phyloP scores from a whole-genome alignment of 441 rosid genomes.

The Dalechampia spathulata region DNA sequence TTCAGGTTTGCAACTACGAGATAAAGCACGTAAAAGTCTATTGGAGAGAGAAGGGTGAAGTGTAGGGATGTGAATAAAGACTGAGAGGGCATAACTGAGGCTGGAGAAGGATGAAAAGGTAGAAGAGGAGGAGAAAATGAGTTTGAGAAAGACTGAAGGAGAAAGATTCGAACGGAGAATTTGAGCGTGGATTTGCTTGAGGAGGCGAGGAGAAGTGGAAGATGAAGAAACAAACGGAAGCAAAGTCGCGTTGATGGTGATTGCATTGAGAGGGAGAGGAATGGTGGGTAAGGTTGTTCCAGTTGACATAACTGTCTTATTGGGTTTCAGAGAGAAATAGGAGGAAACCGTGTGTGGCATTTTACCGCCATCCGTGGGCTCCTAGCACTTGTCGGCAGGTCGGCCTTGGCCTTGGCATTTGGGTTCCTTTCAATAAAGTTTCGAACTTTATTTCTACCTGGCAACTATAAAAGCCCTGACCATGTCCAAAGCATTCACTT shows the following conservation, averaged over 20 bases:
- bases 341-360: not conserved
- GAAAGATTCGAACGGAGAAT: slow-evolving; percentile 24
- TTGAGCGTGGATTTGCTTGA: slow-evolving; percentile 42
- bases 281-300: not conserved
- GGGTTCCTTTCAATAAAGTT: not conserved
- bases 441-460: not conserved
- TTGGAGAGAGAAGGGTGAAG: slow-evolving; percentile 21
- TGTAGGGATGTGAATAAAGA: slow-evolving; percentile 27
- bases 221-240: slow-evolving; percentile 17
- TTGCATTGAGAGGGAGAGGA: not conserved
- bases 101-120: slow-evolving; percentile 21
- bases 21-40: slow-evolving; percentile 31
- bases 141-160: slow-evolving; percentile 19
- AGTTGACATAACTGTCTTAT: not conserved
- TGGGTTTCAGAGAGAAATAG: not conserved
- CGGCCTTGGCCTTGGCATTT: no score
- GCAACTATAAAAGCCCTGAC: no score
- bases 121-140: slow-evolving; percentile 25
- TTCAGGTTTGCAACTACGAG: slow-evolving; percentile 24
- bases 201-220: slow-evolving; percentile 21
- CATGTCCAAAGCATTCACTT: no score
- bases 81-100: slow-evolving; percentile 28
- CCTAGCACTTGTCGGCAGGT: no score
- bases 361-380: not conserved
- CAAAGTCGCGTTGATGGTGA: slow-evolving; percentile 7